phyloP scores from a whole-genome alignment of 1,139 yeast species.

The Nakaseomyces nivariensis region DNA sequence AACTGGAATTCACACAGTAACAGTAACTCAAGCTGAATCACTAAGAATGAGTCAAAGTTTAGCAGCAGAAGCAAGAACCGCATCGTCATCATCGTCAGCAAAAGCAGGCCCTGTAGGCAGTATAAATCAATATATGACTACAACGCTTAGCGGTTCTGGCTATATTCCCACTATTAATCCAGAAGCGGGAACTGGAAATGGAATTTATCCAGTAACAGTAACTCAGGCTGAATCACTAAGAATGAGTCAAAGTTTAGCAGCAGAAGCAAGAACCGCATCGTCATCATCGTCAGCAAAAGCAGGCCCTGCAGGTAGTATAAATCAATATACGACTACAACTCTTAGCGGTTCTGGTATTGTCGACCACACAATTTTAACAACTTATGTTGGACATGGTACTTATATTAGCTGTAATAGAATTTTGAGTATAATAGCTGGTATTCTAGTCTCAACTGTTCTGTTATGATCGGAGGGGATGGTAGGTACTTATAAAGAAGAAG shows the following conservation, averaged over 20 bases:
- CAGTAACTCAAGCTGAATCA: not conserved
- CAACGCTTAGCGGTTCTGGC: not conserved
- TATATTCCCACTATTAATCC: no score
- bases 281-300: not conserved
- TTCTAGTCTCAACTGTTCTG: not conserved
- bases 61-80: not conserved
- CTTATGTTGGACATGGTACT: not conserved
- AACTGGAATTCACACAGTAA: not conserved
- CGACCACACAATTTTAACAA: not conserved
- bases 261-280: not conserved
- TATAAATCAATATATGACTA: not conserved
- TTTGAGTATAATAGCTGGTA: not conserved
- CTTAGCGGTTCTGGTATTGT: not conserved
- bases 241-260: not conserved
- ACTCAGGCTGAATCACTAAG: not conserved
- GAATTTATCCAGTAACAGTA: not conserved
- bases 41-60: not conserved
- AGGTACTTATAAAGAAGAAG: no score
- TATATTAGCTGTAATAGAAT: not conserved
- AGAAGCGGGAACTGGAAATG: not conserved
- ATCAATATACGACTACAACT: not conserved
- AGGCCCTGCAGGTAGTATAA: not conserved
- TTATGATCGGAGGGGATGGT: no score
- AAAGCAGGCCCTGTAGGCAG: not conserved
- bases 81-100: not conserved